Evolutionary conservation across 2,329 filamentous ascomycete genomes (phyloP), one percentile per base, ranked within the genome.

Genomic region (Immersiporthe knoxdaviesiana): DNA sequence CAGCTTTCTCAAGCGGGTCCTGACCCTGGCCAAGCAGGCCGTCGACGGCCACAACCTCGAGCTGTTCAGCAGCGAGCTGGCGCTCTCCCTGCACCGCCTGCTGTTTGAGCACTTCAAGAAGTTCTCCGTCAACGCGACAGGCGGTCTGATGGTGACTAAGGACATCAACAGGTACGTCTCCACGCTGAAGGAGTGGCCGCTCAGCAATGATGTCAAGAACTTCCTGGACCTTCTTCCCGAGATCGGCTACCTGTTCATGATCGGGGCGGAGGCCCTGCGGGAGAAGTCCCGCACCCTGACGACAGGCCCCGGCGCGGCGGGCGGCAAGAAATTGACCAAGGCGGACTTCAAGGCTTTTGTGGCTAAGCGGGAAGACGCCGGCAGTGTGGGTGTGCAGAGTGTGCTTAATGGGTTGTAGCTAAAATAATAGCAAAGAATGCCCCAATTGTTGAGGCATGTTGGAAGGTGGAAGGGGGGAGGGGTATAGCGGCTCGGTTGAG

Each of bases 241-340:
- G 83, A 93, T 99, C 69, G 95, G 94, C 14, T 97, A 94, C 76
- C 82, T 99, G 66, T 99, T 99, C 78, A 97, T 99, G 72, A 93
- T 99, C 75, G 93, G 93, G 2, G 88, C 91, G 14, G 92, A 94
- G 79, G 92, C 92, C 47, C 81, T 94, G 70, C 84, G 88, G 63
- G 92, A 94, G 80, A 86, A 91, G 74, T 86, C 90, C 66, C 83
- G 91, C 68, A 88, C 87, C 70, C 79, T 91, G 70, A 84, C 77
- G 71, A 79, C 78, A 68, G 83, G 75, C 65, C 79, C 73, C 69
- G 78, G 76, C 64, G 32, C 58, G 32, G 80, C 78, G 47, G 81
- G 74, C 24, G 83, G 84, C 32, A 88, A 84, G 76, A 89, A 85
- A 78, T 79, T 88, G 75, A 84, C 82, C 71, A 92, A 90, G 83